Conservation (phyloP, 169 alveolate genomes). For the Plasmodium falciparum region DNA sequence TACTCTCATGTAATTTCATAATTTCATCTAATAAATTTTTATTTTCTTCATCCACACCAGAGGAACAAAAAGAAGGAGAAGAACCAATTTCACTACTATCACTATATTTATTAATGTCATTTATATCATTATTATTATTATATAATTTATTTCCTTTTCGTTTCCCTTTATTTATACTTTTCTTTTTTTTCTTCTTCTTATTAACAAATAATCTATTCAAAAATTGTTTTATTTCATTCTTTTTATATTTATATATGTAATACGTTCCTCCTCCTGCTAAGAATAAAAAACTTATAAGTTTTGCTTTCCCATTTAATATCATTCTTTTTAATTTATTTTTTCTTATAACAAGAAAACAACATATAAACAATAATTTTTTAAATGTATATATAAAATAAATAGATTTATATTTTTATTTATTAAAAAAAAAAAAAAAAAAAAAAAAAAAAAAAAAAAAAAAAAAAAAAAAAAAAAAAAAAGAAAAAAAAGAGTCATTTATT, state of each 20-base stretch:
- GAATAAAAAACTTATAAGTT: constrained; percentile 26
- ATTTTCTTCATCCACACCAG: too few species aligned
- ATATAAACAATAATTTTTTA: too few species aligned
- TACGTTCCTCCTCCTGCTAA: constrained; percentile 54
- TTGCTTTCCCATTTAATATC: background rate
- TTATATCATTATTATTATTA: background rate
- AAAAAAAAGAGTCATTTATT: too few species aligned
- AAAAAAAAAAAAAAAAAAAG: too few species aligned
- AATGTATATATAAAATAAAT: too few species aligned
- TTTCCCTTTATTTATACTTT: background rate
- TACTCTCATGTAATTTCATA: background rate
- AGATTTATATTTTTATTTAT: too few species aligned
- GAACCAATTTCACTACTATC: too few species aligned
- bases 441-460: too few species aligned
- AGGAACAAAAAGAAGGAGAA: too few species aligned
- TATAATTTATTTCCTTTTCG: background rate
- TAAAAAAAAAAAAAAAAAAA: too few species aligned
- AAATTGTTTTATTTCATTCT: constrained; percentile 8
- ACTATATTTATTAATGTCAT: background rate
- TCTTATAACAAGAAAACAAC: too few species aligned
- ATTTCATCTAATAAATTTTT: background rate
- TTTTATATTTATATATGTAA: constrained; percentile 35
- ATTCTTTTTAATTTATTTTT: too few species aligned
- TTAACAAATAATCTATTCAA: constrained; percentile 16
- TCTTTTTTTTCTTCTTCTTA: constrained; percentile 17